phyloP scores from a whole-genome alignment of 495 filamentous ascomycete species.

The Xylaria sp. region DNA sequence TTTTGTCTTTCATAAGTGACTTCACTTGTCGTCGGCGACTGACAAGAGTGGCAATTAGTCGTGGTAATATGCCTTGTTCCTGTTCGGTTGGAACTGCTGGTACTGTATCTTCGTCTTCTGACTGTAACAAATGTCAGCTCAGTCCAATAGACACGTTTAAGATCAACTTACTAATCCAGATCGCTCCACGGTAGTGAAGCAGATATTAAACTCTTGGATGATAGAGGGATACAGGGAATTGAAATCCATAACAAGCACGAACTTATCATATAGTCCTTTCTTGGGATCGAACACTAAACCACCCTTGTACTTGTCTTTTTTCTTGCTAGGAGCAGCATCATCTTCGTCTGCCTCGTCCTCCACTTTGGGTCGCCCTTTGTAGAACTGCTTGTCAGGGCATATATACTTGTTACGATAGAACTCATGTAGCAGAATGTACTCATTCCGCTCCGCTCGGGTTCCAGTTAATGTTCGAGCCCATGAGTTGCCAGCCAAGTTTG shows the following conservation, averaged over 20 bases:
- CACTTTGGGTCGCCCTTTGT: constrained; percentile 70
- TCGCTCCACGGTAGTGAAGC: constrained; percentile 95
- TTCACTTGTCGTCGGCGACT: constrained; percentile 89
- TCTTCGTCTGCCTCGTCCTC: constrained; percentile 70
- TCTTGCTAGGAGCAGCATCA: constrained; percentile 83
- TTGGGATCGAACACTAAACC: constrained; percentile 98
- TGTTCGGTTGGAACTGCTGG: constrained; percentile 71
- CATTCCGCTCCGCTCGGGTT: constrained; percentile 95
- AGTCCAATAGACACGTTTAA: constrained; percentile 2
- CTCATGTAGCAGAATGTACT: constrained; percentile 98
- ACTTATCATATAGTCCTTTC: constrained; percentile 95
- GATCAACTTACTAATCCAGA: constrained; percentile 59
- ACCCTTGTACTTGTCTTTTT: constrained; percentile 99
- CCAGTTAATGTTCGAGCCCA: constrained; percentile 96
- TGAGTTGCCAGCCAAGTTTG: constrained; percentile 96
- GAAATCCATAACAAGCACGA: constrained; percentile 98
- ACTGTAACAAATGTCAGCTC: constrained; percentile 53
- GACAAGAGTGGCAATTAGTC: constrained; percentile 89
- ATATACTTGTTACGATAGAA: constrained; percentile 97
- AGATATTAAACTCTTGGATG: constrained; percentile 99
- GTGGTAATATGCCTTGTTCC: constrained; percentile 81
- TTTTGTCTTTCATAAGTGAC: constrained; percentile 93
- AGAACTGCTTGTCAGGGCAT: constrained; percentile 87
- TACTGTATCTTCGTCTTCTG: constrained; percentile 81
- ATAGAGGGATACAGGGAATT: constrained; percentile 99